phyloP scores from a whole-genome alignment of 257 asterid species.

The Ophiorrhiza pumila region DNA sequence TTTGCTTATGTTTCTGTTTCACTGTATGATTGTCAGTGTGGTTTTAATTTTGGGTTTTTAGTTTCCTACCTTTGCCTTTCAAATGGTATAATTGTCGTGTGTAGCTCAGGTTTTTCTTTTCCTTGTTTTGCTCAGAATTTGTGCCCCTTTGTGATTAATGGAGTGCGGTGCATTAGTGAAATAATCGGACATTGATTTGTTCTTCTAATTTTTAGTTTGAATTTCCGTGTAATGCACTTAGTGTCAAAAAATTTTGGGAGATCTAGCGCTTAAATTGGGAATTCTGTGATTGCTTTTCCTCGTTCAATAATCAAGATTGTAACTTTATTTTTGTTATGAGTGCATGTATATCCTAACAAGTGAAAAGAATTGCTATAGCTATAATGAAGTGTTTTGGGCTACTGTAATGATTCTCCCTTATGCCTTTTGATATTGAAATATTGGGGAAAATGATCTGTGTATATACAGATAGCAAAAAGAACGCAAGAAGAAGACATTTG shows the following conservation, averaged over 20 bases:
- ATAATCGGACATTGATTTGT: conserved; percentile 5
- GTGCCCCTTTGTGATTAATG: conserved; percentile 3
- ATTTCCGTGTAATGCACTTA: background rate
- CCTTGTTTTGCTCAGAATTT: background rate
- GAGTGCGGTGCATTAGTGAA: background rate
- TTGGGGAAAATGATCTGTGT: background rate
- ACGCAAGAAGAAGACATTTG: background rate
- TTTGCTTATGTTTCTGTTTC: background rate
- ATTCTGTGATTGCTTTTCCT: background rate
- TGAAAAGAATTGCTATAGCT: background rate
- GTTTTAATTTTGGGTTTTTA: background rate
- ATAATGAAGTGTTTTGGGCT: background rate
- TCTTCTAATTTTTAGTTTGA: background rate
- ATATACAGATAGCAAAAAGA: background rate
- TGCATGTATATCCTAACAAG: background rate
- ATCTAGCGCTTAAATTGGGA: conserved; percentile 12
- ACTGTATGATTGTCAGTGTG: background rate
- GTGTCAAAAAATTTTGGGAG: background rate
- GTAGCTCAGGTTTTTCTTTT: background rate
- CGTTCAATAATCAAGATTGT: background rate
- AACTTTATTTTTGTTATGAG: background rate
- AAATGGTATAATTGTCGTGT: background rate
- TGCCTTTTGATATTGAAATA: background rate
- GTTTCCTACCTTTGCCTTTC: background rate
- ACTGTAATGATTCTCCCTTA: background rate